Conservation (phyloP, 2,329 filamentous ascomycete genomes). For the Neofusicoccum ribis region DNA sequence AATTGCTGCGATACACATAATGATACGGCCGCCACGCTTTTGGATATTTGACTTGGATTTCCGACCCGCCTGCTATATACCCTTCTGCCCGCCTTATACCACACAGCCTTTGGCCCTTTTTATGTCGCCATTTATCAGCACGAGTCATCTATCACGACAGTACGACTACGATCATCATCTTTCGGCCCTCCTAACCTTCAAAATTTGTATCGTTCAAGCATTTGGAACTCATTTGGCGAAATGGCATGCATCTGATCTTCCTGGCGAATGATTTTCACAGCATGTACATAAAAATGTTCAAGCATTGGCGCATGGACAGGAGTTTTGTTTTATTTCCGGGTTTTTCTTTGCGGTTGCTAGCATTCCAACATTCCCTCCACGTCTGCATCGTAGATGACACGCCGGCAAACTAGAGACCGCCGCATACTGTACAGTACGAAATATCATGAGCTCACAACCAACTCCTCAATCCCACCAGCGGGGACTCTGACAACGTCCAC, state of each 20-base stretch:
- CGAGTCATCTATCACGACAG: not conserved
- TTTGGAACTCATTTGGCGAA: not conserved
- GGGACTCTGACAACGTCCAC: too few species aligned
- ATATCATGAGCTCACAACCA: too few species aligned
- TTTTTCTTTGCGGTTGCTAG: too few species aligned
- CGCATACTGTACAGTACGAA: too few species aligned
- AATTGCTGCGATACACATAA: conserved; percentile 16
- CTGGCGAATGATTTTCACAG: not conserved
- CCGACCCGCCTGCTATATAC: not conserved
- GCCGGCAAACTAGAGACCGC: not conserved
- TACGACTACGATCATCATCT: not conserved
- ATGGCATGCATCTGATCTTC: not conserved
- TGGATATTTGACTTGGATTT: conserved; percentile 10
- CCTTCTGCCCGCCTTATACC: not conserved
- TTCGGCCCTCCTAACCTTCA: not conserved
- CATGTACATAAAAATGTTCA: not conserved
- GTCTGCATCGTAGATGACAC: not conserved
- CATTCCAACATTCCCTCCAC: not conserved
- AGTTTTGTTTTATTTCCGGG: not conserved
- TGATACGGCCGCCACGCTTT: not conserved
- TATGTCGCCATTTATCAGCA: not conserved
- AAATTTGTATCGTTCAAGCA: not conserved
- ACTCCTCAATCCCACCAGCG: too few species aligned
- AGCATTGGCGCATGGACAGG: not conserved
- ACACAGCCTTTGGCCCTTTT: too few species aligned